Evolutionary conservation across 495 filamentous ascomycete species (phyloP).

Genomic region (Thermothielavioides terrestris): DNA sequence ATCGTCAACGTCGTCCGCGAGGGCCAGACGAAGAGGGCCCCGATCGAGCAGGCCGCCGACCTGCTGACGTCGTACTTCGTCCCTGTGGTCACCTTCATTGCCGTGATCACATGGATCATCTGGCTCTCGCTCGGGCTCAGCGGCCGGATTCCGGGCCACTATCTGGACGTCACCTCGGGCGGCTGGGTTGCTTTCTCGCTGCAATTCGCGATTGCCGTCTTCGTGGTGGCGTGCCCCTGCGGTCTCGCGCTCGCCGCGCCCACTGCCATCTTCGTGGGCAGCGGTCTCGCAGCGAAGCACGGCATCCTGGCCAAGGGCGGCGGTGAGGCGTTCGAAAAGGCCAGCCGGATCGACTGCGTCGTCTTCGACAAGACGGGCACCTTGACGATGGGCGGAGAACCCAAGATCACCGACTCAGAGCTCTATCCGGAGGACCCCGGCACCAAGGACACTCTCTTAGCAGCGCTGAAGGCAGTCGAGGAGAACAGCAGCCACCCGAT

Average conservation of each 20-base stretch:
- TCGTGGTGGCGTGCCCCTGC: conserved; percentile 91
- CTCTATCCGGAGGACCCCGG: conserved; percentile 24
- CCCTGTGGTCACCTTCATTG: conserved; percentile 71
- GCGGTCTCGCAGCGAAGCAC: conserved; percentile 76
- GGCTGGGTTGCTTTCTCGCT: conserved; percentile 84
- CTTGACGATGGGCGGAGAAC: conserved; percentile 74
- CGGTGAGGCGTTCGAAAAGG: conserved; percentile 92
- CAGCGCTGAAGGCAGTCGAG: conserved; percentile 59
- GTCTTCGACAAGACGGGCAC: conserved; percentile 98
- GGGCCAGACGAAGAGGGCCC: conserved; percentile 80
- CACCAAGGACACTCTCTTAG: conserved; percentile 22
- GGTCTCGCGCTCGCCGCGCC: conserved; percentile 88
- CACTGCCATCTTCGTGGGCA: conserved; percentile 86
- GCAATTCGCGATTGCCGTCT: conserved; percentile 89
- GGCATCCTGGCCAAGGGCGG: conserved; percentile 94
- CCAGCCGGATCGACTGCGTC: conserved; percentile 72
- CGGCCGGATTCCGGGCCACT: conserved; percentile 56
- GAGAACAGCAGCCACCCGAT: conserved; percentile 82
- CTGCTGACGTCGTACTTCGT: conserved; percentile 82
- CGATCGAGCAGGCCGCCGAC: conserved; percentile 79
- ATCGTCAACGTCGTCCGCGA: conserved; percentile 87
- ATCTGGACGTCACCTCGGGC: conserved; percentile 55
- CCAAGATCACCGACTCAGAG: conserved; percentile 66
- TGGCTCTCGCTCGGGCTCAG: conserved; percentile 73
- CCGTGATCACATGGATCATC: conserved; percentile 71